phyloP scores from a whole-genome alignment of 495 filamentous ascomycete species.

The Poronia punctata region DNA sequence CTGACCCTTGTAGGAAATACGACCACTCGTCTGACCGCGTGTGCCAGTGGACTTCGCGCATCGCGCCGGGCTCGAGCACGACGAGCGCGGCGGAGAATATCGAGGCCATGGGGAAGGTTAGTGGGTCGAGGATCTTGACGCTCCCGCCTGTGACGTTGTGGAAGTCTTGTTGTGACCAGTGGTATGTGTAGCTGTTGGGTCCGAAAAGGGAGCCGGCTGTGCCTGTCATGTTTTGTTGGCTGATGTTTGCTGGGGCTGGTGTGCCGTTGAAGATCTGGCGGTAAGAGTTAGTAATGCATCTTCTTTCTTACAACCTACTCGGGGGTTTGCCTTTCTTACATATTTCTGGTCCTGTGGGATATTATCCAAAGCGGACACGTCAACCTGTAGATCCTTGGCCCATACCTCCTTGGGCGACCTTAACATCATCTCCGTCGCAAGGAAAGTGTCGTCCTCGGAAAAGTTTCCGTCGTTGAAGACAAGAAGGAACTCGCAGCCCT shows the following conservation, averaged over 20 bases:
- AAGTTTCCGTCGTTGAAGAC: constrained; percentile 66
- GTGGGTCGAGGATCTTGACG: constrained; percentile 61
- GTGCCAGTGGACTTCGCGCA: constrained; percentile 81
- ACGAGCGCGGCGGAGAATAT: constrained; percentile 59
- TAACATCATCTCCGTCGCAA: constrained; percentile 57
- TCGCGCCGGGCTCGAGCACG: constrained; percentile 59
- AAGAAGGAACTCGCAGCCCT: constrained; percentile 62
- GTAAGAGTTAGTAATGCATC: constrained; percentile 3
- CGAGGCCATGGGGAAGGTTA: constrained; percentile 51
- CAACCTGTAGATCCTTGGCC: constrained; percentile 54
- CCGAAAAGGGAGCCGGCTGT: constrained; percentile 50
- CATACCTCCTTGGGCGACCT: constrained; percentile 56
- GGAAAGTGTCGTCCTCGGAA: constrained; percentile 62
- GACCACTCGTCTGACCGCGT: constrained; percentile 68
- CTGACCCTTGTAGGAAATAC: constrained; percentile 64
- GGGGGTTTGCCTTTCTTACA: constrained; percentile 12
- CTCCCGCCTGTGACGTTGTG: constrained; percentile 53
- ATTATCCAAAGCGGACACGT: constrained; percentile 48
- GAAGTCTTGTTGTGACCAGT: constrained; percentile 57
- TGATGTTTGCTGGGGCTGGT: constrained; percentile 51
- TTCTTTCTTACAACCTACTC: too few species aligned
- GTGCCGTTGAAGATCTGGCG: constrained; percentile 58
- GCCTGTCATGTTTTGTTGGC: constrained; percentile 55
- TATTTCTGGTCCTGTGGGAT: constrained; percentile 55
- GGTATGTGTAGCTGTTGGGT: constrained; percentile 53